A percentile compares a stretch with the other conserved stretches of the same genome.
Conservation (phyloP, 768 basidiomycete species). For the Stropharia rugosoannulata region DNA sequence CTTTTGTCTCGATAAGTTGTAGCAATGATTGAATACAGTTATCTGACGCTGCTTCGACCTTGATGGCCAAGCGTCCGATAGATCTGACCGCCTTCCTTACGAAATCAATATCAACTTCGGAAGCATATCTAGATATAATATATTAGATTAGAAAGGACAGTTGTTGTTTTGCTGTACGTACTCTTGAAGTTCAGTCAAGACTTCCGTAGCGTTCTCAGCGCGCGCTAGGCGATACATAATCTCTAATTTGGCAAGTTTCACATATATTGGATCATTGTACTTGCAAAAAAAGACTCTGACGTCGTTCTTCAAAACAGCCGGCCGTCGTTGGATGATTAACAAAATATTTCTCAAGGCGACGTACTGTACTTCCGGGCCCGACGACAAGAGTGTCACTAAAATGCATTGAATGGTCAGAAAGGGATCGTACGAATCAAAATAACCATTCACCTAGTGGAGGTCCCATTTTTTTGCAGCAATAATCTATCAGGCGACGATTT, state of each 20-base stretch:
- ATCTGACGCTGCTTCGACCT: slow-evolving; percentile 88
- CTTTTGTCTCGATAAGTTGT: slow-evolving; percentile 86
- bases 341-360: slow-evolving; percentile 96
- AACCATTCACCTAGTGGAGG: slow-evolving; percentile 78
- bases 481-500: slow-evolving; percentile 78
- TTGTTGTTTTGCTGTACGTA: slow-evolving; percentile 31
- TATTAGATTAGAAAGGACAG: neutral
- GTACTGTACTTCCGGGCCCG: slow-evolving; percentile 98
- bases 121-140: slow-evolving; percentile 71
- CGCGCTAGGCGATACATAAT: slow-evolving; percentile 98
- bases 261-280: slow-evolving; percentile 99
- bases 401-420: slow-evolving; percentile 1
- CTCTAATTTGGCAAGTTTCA: slow-evolving; percentile 96
- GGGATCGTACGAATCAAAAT: slow-evolving; percentile 1
- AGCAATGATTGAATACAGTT: slow-evolving; percentile 87
- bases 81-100: slow-evolving; percentile 97
- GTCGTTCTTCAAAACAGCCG: slow-evolving; percentile 90
- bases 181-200: slow-evolving; percentile 95
- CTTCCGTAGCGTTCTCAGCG: slow-evolving; percentile 91
- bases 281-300: slow-evolving; percentile 99
- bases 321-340: slow-evolving; percentile 94
- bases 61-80: slow-evolving; percentile 97
- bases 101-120: slow-evolving; percentile 97
- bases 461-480: slow-evolving; percentile 96
- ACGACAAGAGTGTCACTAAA: slow-evolving; percentile 90